Conservation (phyloP, 2,329 filamentous ascomycete genomes). For the Talaromyces marneffei region DNA sequence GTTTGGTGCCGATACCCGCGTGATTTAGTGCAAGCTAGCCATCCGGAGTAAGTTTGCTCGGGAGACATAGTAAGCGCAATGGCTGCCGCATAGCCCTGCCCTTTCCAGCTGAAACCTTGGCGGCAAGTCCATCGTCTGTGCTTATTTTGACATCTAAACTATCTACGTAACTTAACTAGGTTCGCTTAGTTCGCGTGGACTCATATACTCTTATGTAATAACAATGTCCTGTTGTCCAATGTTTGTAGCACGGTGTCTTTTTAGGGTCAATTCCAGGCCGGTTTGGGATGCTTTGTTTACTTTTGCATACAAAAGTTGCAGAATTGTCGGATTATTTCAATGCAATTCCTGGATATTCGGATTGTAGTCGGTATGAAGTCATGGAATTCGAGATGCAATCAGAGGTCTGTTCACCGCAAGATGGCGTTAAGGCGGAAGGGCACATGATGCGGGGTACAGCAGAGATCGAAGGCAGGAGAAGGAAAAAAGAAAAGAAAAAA, state of each 20-base stretch:
- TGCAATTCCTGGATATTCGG: background rate
- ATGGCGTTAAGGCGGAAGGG: background rate
- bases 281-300: conserved; percentile 4
- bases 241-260: background rate
- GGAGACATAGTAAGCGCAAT: background rate
- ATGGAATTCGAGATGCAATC: background rate
- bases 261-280: background rate
- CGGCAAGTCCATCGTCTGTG: background rate
- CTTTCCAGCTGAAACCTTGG: background rate
- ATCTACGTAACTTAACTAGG: too few species aligned
- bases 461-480: conserved; percentile 1
- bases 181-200: background rate
- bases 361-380: background rate
- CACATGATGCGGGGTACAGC: conserved; percentile 13
- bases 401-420: background rate
- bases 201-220: conserved; percentile 8
- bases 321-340: background rate
- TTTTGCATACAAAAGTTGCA: background rate
- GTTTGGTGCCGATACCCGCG: conserved; percentile 2
- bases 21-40: background rate
- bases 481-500: background rate
- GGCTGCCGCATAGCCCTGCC: background rate
- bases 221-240: background rate
- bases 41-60: too few species aligned
- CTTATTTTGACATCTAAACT: background rate